Evolutionary conservation across 2,329 filamentous ascomycete genomes (phyloP).

Genomic region (Sclerotinia subarctica): DNA sequence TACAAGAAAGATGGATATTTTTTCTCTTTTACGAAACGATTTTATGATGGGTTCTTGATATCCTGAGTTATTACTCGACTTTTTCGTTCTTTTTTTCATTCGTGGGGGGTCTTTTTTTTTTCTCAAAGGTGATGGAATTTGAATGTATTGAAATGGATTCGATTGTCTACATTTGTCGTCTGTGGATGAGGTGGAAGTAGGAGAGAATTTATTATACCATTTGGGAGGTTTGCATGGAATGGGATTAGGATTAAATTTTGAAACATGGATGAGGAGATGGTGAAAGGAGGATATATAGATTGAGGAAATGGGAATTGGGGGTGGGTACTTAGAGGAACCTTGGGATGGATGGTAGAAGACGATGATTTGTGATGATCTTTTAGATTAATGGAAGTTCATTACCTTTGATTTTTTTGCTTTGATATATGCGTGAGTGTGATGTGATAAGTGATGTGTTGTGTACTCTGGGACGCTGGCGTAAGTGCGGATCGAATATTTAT

Average conservation of each 20-base stretch:
- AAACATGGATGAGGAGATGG: not conserved
- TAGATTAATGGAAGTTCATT: slow-evolving; percentile 16
- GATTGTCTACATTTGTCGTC: slow-evolving; percentile 6
- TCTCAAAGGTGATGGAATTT: not conserved
- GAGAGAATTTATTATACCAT: slow-evolving; percentile 13
- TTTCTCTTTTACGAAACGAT: slow-evolving; percentile 17
- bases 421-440: not conserved
- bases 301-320: not conserved
- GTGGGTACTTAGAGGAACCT: not conserved
- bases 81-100: slow-evolving; percentile 4
- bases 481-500: no score
- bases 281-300: not conserved
- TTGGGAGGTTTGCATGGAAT: slow-evolving; percentile 12
- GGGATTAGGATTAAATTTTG: not conserved
- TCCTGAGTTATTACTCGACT: slow-evolving; percentile 13
- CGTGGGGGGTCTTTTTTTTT: not conserved
- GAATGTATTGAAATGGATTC: not conserved
- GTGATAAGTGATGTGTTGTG: not conserved
- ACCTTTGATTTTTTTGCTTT: not conserved
- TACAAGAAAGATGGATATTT: slow-evolving; percentile 12
- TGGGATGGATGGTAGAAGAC: not conserved
- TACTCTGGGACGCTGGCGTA: not conserved
- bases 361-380: slow-evolving; percentile 1
- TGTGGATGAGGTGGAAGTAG: not conserved
- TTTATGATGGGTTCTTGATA: slow-evolving; percentile 21